Evolutionary conservation across 2,329 filamentous ascomycete species (phyloP).

Genomic region (Colletotrichum graminicola): DNA sequence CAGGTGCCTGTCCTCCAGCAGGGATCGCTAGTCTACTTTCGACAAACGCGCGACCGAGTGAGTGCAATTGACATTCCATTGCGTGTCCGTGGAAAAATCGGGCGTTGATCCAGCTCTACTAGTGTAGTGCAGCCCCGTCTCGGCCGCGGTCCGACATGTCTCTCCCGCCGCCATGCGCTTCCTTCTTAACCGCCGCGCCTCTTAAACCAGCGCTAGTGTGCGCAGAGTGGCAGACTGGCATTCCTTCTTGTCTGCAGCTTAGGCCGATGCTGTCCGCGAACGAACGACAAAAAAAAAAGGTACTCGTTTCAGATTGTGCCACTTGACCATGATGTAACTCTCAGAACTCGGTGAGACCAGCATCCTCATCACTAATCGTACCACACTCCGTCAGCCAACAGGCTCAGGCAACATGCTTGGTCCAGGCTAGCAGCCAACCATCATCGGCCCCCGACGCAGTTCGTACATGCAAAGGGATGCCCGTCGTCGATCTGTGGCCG

Average conservation of each 20-base stretch:
- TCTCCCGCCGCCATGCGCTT: conserved; percentile 13
- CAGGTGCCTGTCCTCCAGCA: conserved; percentile 10
- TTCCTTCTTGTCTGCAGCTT: conserved; percentile 24
- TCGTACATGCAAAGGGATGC: conserved; percentile 39
- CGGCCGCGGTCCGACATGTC: conserved; percentile 12
- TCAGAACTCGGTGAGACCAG: conserved; percentile 29
- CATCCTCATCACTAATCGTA: conserved; percentile 27
- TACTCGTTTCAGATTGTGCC: conserved; percentile 39
- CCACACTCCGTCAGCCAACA: not conserved
- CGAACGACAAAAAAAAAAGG: not conserved
- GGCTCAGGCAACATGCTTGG: conserved; percentile 34
- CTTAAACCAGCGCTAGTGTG: conserved; percentile 6
- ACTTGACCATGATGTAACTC: conserved; percentile 31
- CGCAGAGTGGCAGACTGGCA: not conserved
- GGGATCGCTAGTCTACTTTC: conserved; percentile 13
- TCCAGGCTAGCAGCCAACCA: conserved; percentile 17
- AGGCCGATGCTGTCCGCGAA: not conserved
- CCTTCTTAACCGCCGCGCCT: conserved; percentile 2
- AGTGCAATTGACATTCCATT: conserved; percentile 10
- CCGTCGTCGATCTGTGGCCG: conserved; percentile 35
- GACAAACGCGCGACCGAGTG: not conserved
- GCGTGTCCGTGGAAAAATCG: conserved; percentile 27
- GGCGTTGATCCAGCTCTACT: conserved; percentile 28
- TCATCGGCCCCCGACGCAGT: conserved; percentile 29
- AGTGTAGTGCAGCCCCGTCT: not conserved